phyloP scores from a whole-genome alignment of 495 filamentous ascomycete genomes.

The Thermothielavioides terrestris region DNA sequence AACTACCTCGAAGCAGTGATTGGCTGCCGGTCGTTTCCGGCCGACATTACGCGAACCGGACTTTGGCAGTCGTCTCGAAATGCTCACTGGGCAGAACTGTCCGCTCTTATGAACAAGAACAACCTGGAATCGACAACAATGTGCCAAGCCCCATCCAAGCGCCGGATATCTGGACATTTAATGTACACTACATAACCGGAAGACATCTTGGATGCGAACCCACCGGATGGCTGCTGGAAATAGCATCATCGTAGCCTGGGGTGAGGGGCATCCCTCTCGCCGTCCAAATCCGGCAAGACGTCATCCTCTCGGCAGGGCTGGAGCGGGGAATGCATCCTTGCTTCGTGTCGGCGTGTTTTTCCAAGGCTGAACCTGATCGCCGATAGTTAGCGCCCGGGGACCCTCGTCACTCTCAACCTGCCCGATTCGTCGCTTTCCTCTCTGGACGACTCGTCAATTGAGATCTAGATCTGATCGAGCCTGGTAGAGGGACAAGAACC shows the following conservation, averaged over 20 bases:
- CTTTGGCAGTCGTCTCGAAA: neutral
- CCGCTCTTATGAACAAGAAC: neutral
- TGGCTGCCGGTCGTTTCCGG: neutral
- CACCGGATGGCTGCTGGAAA: conserved; percentile 14
- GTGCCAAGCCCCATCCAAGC: neutral
- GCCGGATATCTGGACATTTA: neutral
- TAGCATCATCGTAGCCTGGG: conserved; percentile 13
- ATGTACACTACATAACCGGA: neutral
- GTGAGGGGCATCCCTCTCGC: conserved; percentile 6
- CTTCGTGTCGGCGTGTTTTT: conserved; percentile 9
- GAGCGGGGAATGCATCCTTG: neutral
- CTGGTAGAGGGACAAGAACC: neutral
- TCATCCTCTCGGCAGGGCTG: conserved; percentile 15
- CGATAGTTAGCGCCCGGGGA: neutral
- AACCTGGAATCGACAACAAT: neutral
- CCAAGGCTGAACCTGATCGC: conserved; percentile 17
- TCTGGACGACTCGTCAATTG: neutral
- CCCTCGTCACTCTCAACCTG: neutral
- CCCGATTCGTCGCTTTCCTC: conserved; percentile 3
- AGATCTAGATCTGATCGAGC: conserved; percentile 5
- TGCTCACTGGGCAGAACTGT: neutral
- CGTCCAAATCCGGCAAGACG: conserved; percentile 13
- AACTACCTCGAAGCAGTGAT: neutral
- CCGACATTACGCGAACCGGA: neutral
- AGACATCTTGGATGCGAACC: neutral